Base-by-base conservation (phyloP, 2,329 filamentous ascomycete species). In the Alternaria postmessia region DNA sequence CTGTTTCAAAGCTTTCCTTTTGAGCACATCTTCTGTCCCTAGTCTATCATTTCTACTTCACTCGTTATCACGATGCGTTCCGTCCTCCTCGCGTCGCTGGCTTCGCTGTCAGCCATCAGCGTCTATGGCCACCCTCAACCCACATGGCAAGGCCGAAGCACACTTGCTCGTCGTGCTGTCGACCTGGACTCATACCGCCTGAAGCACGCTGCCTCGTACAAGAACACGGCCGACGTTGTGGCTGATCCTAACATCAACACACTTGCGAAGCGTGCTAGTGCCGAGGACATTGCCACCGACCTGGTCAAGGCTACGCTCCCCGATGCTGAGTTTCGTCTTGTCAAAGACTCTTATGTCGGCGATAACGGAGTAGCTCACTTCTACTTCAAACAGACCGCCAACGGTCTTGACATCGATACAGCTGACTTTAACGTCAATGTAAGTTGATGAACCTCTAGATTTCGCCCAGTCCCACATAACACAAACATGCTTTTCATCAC, bases 381-480 rank as follows among this genome's bases (percentile, higher is more conserved):
- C 63, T 82, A 87, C 72, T 86, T 88, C 70, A 86, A 85, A 75
- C 87, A 88, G 75, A 88, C 85, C 0, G 77, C 80, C 7, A 84
- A 87, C 54, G 86, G 83, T 1, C 71, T 88, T 24, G 86, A 88
- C 61, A 83, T 89, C 60, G 86, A 88, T 66, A 88, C 88, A 66
- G 85, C 83, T 1, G 84, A 87, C 68, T 86, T 87, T 67, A 87
- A 87, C 52, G 84, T 88, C 48, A 88, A 88, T 63, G 84, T 87
- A 66, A 77, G 84, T 78, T 12, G 6, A 16, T 3, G 20, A 30
- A 9, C 3, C 28, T 16, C 20, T 44, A 7, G 1, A 42, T 12
- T 36, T 36, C 12, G 8, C 4, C 20, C 39, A 16, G 20, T 9
- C 1, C 11, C 8, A 42, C 20, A 5, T 5, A 16, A 11, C 6